Base-by-base conservation (phyloP, 148 eudicot genomes). In the Vaccinium macrocarpon region DNA sequence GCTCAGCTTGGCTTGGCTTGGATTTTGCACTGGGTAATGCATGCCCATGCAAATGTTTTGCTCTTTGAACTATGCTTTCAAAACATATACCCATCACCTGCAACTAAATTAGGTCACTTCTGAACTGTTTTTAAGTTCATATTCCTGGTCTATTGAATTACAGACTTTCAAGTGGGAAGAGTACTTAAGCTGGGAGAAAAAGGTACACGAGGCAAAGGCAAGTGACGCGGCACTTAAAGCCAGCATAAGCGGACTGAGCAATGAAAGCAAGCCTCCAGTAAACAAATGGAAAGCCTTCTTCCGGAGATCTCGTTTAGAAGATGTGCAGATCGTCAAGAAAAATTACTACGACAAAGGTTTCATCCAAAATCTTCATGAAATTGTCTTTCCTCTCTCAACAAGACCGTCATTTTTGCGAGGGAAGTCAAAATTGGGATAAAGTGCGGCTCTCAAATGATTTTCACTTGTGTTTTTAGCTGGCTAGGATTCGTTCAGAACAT, bases 121-220 rank as follows among this genome's bases (percentile, higher is more conserved):
- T 62, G 15, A 48, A 42, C 51, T 35, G 8, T 75, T 18, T 46
- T n/a, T 10, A 51, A 49, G 57, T 73, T 72, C 57, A 8, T 48
- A 61, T 76, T 42, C 27, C 19, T 76, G 62, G 49, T 81, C 76
- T 80, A 55, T 8, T 82, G 84, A 81, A 87, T 52, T 82, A 61
- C 87, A 97, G 99, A 91, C 94, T 71, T 94, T 91, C 87, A 97
- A 97, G 86, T 97, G 99, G 99, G 92, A 92, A 86, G 98, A 97
- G 51, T 90, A 95, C 85, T 46, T 91, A 78, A 91, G 90, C 84
- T 88, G 93, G 87, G 90, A 92, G 82, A 89, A 88, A 88, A 95
- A 89, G 89, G 84, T 97, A 56, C 91, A 91, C 4, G 98, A 97
- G 88, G 95, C 95, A 72, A 95, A 92, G 87, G 95, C 90, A 25